Conservation (phyloP, 2,329 filamentous ascomycete species). For the Fusarium hostae region DNA sequence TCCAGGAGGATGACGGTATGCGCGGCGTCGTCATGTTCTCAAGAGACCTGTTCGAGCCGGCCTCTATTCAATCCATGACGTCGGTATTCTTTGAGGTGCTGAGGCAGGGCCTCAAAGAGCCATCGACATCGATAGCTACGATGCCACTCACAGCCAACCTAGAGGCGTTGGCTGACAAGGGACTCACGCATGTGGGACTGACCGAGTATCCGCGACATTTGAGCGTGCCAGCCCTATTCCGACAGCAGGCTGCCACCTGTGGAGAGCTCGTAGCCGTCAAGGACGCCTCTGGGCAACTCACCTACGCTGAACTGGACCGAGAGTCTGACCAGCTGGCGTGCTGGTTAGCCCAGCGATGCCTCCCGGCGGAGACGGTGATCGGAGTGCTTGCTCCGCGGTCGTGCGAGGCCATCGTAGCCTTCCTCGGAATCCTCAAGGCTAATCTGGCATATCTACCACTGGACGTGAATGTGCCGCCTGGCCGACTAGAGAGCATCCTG, state of each 20-base stretch:
- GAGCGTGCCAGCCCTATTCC: not conserved
- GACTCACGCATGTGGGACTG: too few relatives aligned
- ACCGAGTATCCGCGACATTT: not conserved
- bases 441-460: constrained; percentile 40
- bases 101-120: not conserved
- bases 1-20: not conserved
- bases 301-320: constrained; percentile 34
- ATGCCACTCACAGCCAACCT: too few relatives aligned
- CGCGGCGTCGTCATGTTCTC: not conserved
- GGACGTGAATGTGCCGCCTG: constrained; percentile 26
- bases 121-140: not conserved
- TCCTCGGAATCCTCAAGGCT: not conserved
- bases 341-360: not conserved
- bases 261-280: not conserved
- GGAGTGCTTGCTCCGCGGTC: not conserved
- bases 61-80: not conserved
- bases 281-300: not conserved
- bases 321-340: constrained; percentile 16
- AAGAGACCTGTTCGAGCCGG: not conserved
- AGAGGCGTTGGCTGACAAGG: too few relatives aligned
- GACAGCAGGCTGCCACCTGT: not conserved
- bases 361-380: not conserved
- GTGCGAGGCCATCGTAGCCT: not conserved
- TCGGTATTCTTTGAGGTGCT: not conserved
- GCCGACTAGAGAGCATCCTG: constrained; percentile 29